Percentiles rank a stretch among this genome's conserved stretches.
phyloP scores from a whole-genome alignment of 2,329 filamentous ascomycete genomes.

The Colletotrichum abscissum region DNA sequence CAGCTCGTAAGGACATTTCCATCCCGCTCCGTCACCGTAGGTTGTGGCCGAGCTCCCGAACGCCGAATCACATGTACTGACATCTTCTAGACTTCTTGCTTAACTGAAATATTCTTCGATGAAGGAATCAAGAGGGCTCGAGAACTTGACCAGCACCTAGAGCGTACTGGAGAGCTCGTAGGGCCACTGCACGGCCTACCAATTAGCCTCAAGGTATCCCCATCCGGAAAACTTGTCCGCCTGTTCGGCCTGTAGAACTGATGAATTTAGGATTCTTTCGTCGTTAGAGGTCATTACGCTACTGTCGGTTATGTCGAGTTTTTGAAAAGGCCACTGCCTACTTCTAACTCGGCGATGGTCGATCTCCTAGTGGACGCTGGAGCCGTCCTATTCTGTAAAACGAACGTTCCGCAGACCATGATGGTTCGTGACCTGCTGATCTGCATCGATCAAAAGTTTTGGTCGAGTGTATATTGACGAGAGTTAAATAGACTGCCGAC shows the following conservation, averaged over 20 bases:
- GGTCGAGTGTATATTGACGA: neutral
- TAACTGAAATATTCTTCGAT: slow-evolving; percentile 62
- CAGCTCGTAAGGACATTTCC: slow-evolving; percentile 36
- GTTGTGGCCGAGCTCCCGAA: neutral
- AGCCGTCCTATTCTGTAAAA: slow-evolving; percentile 77
- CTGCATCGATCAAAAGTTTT: neutral
- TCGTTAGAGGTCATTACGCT: slow-evolving; percentile 62
- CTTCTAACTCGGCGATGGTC: slow-evolving; percentile 66
- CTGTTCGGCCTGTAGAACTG: slow-evolving; percentile 47
- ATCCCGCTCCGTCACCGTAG: neutral
- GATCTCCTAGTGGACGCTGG: slow-evolving; percentile 68
- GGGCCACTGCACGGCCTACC: slow-evolving; percentile 74
- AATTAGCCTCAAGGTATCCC: slow-evolving; percentile 47
- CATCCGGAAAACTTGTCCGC: neutral
- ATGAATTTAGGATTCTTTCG: slow-evolving; percentile 69
- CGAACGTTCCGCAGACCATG: slow-evolving; percentile 73
- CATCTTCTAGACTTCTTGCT: slow-evolving; percentile 46
- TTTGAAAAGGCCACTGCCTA: slow-evolving; percentile 63
- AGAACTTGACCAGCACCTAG: slow-evolving; percentile 56
- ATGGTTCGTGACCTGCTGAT: slow-evolving; percentile 43
- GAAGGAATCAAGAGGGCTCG: slow-evolving; percentile 56
- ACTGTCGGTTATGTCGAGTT: slow-evolving; percentile 65
- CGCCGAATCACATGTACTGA: neutral
- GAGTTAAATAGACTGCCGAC: slow-evolving; percentile 64
- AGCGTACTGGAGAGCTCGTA: slow-evolving; percentile 51